A percentile compares a stretch with the other conserved stretches of the same genome.
These are phyloP conservation scores for Wickerhamiella dianesei DNA, from an alignment of 805 yeast species.

Conservation along the genomic window DNA sequence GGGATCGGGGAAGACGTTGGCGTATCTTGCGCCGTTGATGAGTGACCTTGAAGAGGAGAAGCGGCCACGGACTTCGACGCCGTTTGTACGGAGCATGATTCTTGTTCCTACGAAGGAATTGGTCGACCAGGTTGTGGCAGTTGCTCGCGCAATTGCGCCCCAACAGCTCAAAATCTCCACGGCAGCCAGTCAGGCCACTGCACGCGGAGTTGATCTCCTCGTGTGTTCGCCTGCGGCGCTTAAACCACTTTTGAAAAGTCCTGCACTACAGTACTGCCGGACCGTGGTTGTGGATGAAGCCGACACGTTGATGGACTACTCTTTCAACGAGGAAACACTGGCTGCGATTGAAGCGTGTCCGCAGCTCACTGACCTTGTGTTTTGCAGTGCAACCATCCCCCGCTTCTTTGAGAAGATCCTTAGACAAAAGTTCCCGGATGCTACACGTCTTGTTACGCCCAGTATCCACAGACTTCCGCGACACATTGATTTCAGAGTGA, in stretches of 20 bases:
- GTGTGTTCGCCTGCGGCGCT: constrained; percentile 79
- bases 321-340: constrained; percentile 58
- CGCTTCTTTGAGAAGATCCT: constrained; percentile 54
- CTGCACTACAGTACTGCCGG: constrained; percentile 32
- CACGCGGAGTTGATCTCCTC: constrained; percentile 53
- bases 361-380: constrained; percentile 47
- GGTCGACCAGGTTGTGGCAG: constrained; percentile 59
- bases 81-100: constrained; percentile 51
- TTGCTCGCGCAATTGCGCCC: constrained; percentile 20
- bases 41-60: constrained; percentile 47
- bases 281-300: constrained; percentile 84
- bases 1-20: constrained; percentile 93
- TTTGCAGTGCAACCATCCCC: constrained; percentile 88
- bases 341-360: constrained; percentile 37
- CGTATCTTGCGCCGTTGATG: constrained; percentile 66
- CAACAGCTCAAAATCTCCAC: constrained; percentile 11
- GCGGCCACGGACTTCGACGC: constrained; percentile 25
- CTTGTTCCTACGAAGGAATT: constrained; percentile 83
- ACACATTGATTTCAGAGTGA: constrained; percentile 53
- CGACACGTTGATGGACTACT: constrained; percentile 74
- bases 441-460: constrained; percentile 60
- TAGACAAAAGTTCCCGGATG: constrained; percentile 47
- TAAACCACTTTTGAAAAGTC: constrained; percentile 23
- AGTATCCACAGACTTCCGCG: constrained; percentile 73
- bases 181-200: constrained; percentile 15